Evolutionary conservation across 78 protist genomes (phyloP).

Genomic region (Isochrysis galbana): DNA sequence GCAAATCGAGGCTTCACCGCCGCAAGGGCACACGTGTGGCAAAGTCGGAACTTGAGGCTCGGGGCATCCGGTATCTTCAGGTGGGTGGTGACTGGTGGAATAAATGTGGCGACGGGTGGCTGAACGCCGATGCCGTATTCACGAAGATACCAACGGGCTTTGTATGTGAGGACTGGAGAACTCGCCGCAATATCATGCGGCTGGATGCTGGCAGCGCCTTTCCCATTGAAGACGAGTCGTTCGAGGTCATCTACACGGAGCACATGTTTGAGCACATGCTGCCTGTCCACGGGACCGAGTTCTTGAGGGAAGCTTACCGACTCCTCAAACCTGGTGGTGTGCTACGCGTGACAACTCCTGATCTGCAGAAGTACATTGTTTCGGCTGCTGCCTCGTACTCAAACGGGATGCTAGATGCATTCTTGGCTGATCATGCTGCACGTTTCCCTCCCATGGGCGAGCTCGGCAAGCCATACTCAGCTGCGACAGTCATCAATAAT

Average conservation of each 20-base stretch:
- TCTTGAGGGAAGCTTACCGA: background rate
- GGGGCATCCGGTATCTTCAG: background rate
- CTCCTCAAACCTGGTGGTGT: background rate
- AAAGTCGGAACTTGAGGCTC: background rate
- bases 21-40: background rate
- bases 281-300: background rate
- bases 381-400: background rate
- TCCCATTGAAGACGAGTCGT: background rate
- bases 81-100: constrained; percentile 28
- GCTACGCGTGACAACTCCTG: background rate
- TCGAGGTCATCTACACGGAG: constrained; percentile 3
- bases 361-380: background rate
- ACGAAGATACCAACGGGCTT: background rate
- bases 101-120: constrained; percentile 19
- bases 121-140: background rate
- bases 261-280: constrained; percentile 33
- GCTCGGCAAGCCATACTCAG: background rate
- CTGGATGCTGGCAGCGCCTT: background rate
- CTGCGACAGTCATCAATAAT: background rate
- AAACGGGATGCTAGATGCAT: background rate
- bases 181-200: background rate
- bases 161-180: background rate
- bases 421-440: background rate
- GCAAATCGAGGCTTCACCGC: too few species aligned
- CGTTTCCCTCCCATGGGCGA: constrained; percentile 10